Conservation (phyloP, 192 early-diverging fungal genomes). For the Tieghemiomyces parasiticus region DNA sequence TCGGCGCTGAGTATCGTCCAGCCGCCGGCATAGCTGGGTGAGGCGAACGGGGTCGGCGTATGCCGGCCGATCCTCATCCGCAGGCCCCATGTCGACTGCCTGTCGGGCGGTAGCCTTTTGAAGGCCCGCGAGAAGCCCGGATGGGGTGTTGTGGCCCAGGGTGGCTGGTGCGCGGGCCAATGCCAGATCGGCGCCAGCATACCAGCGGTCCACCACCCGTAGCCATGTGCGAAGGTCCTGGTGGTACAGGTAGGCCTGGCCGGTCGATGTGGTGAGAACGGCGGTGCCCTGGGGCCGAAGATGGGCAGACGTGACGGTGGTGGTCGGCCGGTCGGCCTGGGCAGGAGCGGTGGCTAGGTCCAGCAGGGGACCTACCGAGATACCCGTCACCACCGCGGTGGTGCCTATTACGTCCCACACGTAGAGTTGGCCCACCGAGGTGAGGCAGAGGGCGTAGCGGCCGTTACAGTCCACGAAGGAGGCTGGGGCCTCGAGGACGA, state of each 20-base stretch:
- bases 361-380: constrained; percentile 49
- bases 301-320: constrained; percentile 34
- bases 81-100: too few species aligned
- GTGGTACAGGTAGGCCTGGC: constrained; percentile 50
- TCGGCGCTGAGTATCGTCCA: constrained; percentile 7
- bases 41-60: constrained; percentile 14
- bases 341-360: constrained; percentile 22
- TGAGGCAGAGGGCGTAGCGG: constrained; percentile 48
- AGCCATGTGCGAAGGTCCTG: constrained; percentile 48
- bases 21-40: neutral
- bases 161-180: constrained; percentile 15
- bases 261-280: constrained; percentile 40
- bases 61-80: constrained; percentile 13
- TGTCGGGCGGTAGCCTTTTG: constrained; percentile 2
- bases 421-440: constrained; percentile 39
- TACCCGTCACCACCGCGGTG: constrained; percentile 29
- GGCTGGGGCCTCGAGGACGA: constrained; percentile 43
- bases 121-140: neutral
- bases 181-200: constrained; percentile 29
- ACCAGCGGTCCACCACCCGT: constrained; percentile 43
- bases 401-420: constrained; percentile 51
- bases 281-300: constrained; percentile 48
- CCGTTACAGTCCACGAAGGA: constrained; percentile 38
- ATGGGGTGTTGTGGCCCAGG: neutral
- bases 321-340: constrained; percentile 16